phyloP scores from a whole-genome alignment of 2,329 filamentous ascomycete genomes.

The Grosmannia serpens region DNA sequence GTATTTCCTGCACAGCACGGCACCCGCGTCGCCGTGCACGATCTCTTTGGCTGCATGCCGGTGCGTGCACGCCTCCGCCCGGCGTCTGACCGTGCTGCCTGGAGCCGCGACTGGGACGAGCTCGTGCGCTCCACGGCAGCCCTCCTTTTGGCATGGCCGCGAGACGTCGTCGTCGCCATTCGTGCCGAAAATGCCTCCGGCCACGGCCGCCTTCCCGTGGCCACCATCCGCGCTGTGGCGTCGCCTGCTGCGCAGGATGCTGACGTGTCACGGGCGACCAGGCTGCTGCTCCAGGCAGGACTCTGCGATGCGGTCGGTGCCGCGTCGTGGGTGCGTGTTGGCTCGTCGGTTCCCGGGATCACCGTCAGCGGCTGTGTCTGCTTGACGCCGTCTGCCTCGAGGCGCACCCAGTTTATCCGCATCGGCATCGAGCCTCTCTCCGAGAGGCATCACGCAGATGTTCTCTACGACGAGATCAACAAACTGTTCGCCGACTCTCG shows the following conservation, averaged over 20 bases:
- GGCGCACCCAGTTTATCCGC: slow-evolving; percentile 68
- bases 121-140: slow-evolving; percentile 48
- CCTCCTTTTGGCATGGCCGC: slow-evolving; percentile 60
- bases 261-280: slow-evolving; percentile 22
- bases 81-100: slow-evolving; percentile 18
- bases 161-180: slow-evolving; percentile 43
- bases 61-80: slow-evolving; percentile 76
- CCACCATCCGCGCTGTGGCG: slow-evolving; percentile 1
- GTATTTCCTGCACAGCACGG: slow-evolving; percentile 44
- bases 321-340: slow-evolving; percentile 57
- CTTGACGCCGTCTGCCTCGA: slow-evolving; percentile 56
- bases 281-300: slow-evolving; percentile 54
- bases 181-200: slow-evolving; percentile 33
- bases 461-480: slow-evolving; percentile 71
- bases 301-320: slow-evolving; percentile 43
- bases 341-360: slow-evolving; percentile 50
- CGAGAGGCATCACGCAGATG: slow-evolving; percentile 42
- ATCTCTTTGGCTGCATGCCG: slow-evolving; percentile 83
- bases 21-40: slow-evolving; percentile 62
- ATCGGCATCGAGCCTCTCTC: slow-evolving; percentile 59
- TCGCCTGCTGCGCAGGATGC: slow-evolving; percentile 8
- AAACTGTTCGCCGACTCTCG: slow-evolving; percentile 61
- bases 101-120: slow-evolving; percentile 51
- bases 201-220: slow-evolving; percentile 23
- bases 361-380: slow-evolving; percentile 62